Base-by-base conservation (phyloP, 345 rosid genomes). In the Garcia nutans region DNA sequence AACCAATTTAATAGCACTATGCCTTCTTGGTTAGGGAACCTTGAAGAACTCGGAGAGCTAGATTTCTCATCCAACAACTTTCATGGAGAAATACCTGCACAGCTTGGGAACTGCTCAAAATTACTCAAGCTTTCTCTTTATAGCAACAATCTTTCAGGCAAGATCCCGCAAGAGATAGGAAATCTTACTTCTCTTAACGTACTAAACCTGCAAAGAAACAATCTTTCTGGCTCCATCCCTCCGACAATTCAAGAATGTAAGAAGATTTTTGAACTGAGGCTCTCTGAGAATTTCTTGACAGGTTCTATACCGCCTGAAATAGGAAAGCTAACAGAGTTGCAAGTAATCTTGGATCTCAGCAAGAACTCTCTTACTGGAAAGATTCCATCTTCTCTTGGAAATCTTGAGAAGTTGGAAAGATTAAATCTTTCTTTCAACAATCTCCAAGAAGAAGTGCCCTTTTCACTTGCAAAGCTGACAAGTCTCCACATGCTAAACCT, bases 341-440 rank as follows among this genome's bases (percentile, higher is more conserved):
- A 94, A 84, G 96, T 91, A 66, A 89, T 85, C 74, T 66, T 94
- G 73, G 98, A 94, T 70, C 82, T 92, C 67, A 92, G 98, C 76
- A 79, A 77, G 62, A 94, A 94, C 77, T 82, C 76, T 33, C 64
- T 94, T 26, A 80, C 91, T 0, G 97, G 93, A 26, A 64, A 81
- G 59, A 91, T 94, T 33, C 98, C 97, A 8, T 55, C 88, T 0
- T 84, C 93, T 22, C 86, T 94, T 0, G 93, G 97, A 13, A 84
- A 74, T 71, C 87, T 94, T n/a, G 65, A 78, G 37, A 92, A 91
- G 87, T 75, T 94, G 70, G 95, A 91, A 72, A 83, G 88, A 37
- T 80, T 94, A 70, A 92, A 94, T 67, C 86, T 94, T 31, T 91
- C 97, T 42, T 85, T 72, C 70, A 94, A 94, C 75, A 79, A 79